Evolutionary conservation across 345 rosid species (phyloP).

Genomic region (Citrus medica): DNA sequence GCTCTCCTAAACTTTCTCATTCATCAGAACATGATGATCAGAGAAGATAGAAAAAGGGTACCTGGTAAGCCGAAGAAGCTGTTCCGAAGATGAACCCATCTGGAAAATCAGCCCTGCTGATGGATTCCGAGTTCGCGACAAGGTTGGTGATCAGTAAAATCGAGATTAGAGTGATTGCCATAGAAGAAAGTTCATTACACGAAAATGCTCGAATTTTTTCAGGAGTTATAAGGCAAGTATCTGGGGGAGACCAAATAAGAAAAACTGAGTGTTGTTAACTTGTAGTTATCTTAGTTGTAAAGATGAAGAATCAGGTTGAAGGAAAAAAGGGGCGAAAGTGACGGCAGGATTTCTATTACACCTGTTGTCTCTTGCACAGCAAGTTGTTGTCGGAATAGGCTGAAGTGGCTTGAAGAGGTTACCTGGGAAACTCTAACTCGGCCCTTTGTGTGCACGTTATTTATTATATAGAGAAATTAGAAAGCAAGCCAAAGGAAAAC

Average conservation of each 20-base stretch:
- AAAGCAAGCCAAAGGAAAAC: neutral
- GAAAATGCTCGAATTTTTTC: neutral
- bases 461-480: neutral
- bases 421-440: slow-evolving; percentile 2
- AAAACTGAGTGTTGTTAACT: neutral
- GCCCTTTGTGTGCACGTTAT: slow-evolving; percentile 23
- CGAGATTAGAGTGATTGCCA: slow-evolving; percentile 23
- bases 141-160: neutral
- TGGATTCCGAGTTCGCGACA: slow-evolving; percentile 37
- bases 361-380: slow-evolving; percentile 16
- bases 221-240: slow-evolving; percentile 1
- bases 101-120: slow-evolving; percentile 68
- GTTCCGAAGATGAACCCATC: slow-evolving; percentile 77
- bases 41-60: slow-evolving; percentile 16
- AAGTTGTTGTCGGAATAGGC: slow-evolving; percentile 20
- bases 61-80: slow-evolving; percentile 96
- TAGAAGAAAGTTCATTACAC: neutral
- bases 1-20: neutral
- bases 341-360: slow-evolving; percentile 22
- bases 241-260: neutral
- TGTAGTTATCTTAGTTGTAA: slow-evolving; percentile 21
- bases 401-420: neutral
- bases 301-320: slow-evolving; percentile 21
- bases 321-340: slow-evolving; percentile 10
- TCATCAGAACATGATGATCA: neutral